A percentile compares a stretch with the other conserved stretches of the same genome.
phyloP scores from a whole-genome alignment of 495 filamentous ascomycete species.

The Clavariopsis aquatica region DNA sequence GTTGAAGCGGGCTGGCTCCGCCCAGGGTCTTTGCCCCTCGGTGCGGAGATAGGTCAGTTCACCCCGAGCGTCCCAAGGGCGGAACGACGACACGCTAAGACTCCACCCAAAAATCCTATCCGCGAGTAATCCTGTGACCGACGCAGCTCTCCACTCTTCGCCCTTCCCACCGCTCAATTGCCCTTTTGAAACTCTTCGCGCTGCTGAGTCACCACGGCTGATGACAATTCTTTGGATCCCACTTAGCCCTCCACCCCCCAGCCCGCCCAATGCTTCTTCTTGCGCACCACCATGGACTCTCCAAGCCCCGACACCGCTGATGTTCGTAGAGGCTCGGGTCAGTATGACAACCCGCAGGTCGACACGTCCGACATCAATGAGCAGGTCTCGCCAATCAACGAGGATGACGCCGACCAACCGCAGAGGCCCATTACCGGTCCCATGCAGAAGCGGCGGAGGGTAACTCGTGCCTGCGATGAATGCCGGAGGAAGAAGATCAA shows the following conservation, averaged over 20 bases:
- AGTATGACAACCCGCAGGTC: constrained; percentile 12
- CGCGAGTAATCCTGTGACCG: constrained; percentile 16
- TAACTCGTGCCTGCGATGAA: constrained; percentile 93
- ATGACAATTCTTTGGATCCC: constrained; percentile 19
- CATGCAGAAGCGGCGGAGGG: constrained; percentile 82
- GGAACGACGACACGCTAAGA: constrained; percentile 16
- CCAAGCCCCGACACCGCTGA: constrained; percentile 21
- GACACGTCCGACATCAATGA: constrained; percentile 26
- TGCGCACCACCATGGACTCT: constrained; percentile 29
- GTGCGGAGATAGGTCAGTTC: constrained; percentile 28
- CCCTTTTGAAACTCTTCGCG: not conserved
- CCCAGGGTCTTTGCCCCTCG: constrained; percentile 15
- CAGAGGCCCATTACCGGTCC: constrained; percentile 45
- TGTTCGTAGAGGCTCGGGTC: not conserved
- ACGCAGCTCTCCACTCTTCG: constrained; percentile 28
- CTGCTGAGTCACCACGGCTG: constrained; percentile 27
- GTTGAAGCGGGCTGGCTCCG: constrained; percentile 11
- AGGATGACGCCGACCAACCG: constrained; percentile 29
- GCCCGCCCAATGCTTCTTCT: constrained; percentile 18
- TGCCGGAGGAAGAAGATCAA: constrained; percentile 96
- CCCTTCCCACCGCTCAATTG: constrained; percentile 10
- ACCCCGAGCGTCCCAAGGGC: constrained; percentile 23
- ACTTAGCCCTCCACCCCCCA: constrained; percentile 21
- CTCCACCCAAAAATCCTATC: constrained; percentile 20
- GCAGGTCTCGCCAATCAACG: constrained; percentile 30